These are phyloP conservation scores for Atalantia buxifolia DNA, from an alignment of 345 rosid species.

Conservation along the genomic window DNA sequence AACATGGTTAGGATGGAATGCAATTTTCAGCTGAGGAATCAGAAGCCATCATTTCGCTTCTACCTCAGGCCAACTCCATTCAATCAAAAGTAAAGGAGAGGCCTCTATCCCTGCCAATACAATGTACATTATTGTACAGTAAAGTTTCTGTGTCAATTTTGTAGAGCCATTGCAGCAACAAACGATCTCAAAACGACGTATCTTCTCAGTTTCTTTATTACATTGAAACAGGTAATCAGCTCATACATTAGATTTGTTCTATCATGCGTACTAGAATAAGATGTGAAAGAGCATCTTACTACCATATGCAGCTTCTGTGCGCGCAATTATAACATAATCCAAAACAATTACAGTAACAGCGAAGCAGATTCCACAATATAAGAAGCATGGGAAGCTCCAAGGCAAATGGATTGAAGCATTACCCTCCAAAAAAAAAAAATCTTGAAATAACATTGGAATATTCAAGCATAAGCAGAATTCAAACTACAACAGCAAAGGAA, in stretches of 20 bases:
- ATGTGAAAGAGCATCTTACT: background rate
- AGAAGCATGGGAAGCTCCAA: background rate
- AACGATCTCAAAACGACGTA: background rate
- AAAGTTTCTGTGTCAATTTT: background rate
- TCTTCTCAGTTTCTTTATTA: background rate
- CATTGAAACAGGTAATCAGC: background rate
- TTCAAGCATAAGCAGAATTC: constrained; percentile 5
- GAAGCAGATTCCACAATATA: background rate
- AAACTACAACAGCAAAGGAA: background rate
- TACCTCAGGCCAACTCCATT: no score
- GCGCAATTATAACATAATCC: background rate
- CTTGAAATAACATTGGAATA: background rate
- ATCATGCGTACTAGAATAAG: background rate
- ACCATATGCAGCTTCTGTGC: background rate
- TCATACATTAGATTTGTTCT: background rate
- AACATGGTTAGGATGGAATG: background rate
- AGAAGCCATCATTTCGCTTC: no score
- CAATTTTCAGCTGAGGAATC: background rate
- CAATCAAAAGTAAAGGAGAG: no score
- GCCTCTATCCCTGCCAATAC: background rate
- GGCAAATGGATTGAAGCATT: background rate
- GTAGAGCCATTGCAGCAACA: background rate
- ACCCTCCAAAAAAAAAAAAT: background rate
- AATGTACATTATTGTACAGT: background rate
- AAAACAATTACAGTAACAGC: background rate